These are phyloP conservation scores for Pseudoscleropodium purum DNA, from an alignment of 225 moss, liverwort and hornwort species.

Conservation along the genomic window DNA sequence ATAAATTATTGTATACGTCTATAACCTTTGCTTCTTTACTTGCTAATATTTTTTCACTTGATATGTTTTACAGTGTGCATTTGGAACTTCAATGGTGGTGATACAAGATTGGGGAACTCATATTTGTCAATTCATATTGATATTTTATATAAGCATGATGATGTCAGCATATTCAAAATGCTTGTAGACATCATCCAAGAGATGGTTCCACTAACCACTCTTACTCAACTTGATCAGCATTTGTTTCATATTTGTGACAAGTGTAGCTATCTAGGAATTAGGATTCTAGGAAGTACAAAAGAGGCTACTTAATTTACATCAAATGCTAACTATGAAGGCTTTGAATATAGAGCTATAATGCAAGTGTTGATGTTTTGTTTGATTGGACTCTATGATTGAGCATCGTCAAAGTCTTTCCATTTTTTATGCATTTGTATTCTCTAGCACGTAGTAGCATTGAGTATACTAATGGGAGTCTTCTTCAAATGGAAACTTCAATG, in stretches of 20 bases:
- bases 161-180: neutral
- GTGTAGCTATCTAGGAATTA: neutral
- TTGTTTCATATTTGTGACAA: neutral
- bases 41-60: too few relatives aligned
- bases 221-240: neutral
- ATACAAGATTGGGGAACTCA: neutral
- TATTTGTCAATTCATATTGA: neutral
- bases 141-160: neutral
- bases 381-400: too few relatives aligned
- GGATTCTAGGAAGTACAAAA: neutral
- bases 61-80: neutral
- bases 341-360: too few relatives aligned
- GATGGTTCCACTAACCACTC: neutral
- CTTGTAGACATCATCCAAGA: neutral
- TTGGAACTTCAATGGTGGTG: neutral
- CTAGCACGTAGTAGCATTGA: too few relatives aligned
- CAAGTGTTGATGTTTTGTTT: too few relatives aligned
- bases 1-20: too few relatives aligned
- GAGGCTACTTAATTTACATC: neutral
- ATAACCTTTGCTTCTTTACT: too few relatives aligned
- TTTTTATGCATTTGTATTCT: too few relatives aligned
- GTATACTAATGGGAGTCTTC: too few relatives aligned
- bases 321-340: too few relatives aligned
- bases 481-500: too few relatives aligned
- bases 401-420: too few relatives aligned